Percentiles rank a stretch among this genome's conserved stretches.
Conservation (phyloP, 1,284 basidiomycete species). For the Cystobasidium pallidum region DNA sequence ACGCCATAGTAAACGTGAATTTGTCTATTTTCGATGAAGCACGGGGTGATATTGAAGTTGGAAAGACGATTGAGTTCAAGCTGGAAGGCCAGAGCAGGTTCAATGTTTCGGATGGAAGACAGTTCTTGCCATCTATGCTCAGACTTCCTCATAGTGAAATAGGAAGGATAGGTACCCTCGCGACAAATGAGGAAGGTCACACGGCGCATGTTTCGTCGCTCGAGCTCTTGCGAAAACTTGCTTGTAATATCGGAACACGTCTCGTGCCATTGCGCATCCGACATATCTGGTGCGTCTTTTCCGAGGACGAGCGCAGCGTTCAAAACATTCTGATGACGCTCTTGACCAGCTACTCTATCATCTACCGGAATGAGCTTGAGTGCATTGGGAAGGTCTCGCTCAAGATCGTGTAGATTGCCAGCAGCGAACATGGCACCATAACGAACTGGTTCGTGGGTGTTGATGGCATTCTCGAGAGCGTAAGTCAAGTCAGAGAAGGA, state of each 20-base stretch:
- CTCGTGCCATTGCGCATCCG: conserved; percentile 77
- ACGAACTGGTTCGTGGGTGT: conserved; percentile 79
- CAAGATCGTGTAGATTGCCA: conserved; percentile 71
- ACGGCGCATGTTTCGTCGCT: conserved; percentile 80
- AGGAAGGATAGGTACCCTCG: conserved; percentile 87
- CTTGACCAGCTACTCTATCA: conserved; percentile 58
- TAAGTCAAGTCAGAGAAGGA: conserved; percentile 93
- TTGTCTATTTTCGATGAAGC: conserved; percentile 90
- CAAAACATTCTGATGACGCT: conserved; percentile 69
- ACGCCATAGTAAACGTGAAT: conserved; percentile 94
- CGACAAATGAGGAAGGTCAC: conserved; percentile 91
- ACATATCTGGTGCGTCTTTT: conserved; percentile 71
- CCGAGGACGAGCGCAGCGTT: conserved; percentile 89
- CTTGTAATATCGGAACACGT: conserved; percentile 77
- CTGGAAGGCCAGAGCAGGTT: conserved; percentile 97
- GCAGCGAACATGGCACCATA: conserved; percentile 88
- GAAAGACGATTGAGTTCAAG: conserved; percentile 94
- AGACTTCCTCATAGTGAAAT: conserved; percentile 82
- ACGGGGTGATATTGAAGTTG: conserved; percentile 93
- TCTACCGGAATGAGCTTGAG: conserved; percentile 68
- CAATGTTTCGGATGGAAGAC: conserved; percentile 95
- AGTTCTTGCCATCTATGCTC: conserved; percentile 88
- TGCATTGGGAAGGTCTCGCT: conserved; percentile 65
- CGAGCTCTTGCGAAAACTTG: conserved; percentile 67
- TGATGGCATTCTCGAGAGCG: conserved; percentile 70